Evolutionary conservation across 768 basidiomycete genomes (phyloP).

Genomic region (Rhizopogon vesiculosus): DNA sequence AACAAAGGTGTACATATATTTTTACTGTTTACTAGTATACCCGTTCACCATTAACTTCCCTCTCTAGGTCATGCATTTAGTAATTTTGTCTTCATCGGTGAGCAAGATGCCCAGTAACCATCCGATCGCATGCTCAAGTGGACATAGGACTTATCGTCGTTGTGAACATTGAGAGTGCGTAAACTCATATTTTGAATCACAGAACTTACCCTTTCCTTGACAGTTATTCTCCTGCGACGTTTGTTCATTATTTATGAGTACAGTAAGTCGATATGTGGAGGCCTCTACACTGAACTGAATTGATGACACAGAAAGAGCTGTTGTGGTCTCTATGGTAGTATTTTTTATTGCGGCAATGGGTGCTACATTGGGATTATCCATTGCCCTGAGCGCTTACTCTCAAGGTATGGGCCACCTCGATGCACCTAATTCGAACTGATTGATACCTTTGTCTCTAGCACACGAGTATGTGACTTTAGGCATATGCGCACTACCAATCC

Average conservation of each 20-base stretch:
- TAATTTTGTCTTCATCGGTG: not conserved
- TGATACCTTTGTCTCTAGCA: not conserved
- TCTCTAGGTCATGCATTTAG: not conserved
- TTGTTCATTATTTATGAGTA: conserved; percentile 1
- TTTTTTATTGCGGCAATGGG: not conserved
- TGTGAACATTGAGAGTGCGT: not conserved
- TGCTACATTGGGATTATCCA: not conserved
- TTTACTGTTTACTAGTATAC: too few species aligned
- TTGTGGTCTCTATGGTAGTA: not conserved
- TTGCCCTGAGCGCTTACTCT: not conserved
- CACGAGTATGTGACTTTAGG: not conserved
- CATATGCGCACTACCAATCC: not conserved
- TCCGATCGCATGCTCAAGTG: not conserved
- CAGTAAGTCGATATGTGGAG: not conserved
- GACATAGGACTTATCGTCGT: not conserved
- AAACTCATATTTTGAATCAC: not conserved
- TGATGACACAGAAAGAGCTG: not conserved
- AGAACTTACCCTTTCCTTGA: not conserved
- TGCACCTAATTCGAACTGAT: not conserved
- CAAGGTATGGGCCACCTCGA: not conserved
- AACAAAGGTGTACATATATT: not conserved
- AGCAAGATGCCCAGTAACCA: not conserved
- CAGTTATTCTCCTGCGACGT: conserved; percentile 1
- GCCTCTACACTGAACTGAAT: not conserved
- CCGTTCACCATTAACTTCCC: too few species aligned